Percentiles rank a stretch among this genome's conserved stretches.
Evolutionary conservation across 2,329 filamentous ascomycete genomes (phyloP).

Genomic region (Monosporascus cannonballus): DNA sequence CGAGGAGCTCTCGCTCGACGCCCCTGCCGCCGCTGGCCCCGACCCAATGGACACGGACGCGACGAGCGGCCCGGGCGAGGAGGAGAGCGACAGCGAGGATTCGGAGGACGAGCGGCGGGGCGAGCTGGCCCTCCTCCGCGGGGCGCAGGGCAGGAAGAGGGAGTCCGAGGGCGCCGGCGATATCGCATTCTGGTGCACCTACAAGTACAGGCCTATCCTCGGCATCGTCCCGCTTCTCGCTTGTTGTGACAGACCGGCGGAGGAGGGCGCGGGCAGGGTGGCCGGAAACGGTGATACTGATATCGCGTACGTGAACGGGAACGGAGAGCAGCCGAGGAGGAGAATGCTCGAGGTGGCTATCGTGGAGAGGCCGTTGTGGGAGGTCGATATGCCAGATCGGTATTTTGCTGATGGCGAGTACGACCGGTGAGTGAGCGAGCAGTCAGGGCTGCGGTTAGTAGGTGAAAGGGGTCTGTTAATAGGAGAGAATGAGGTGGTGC

Average conservation of each 20-base stretch:
- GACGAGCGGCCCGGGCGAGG: conserved; percentile 16
- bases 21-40: conserved; percentile 10
- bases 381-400: conserved; percentile 68
- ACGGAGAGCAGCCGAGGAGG: conserved; percentile 4
- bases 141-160: conserved; percentile 20
- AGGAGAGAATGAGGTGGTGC: too few relatives aligned
- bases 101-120: conserved; percentile 28
- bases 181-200: conserved; percentile 66
- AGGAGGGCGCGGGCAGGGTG: too few relatives aligned
- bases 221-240: conserved; percentile 50
- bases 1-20: conserved; percentile 22
- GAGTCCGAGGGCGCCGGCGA: conserved; percentile 12
- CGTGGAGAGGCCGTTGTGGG: conserved; percentile 80
- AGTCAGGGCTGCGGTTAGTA: too few relatives aligned
- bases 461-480: too few relatives aligned
- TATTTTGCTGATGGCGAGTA: conserved; percentile 57
- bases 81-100: conserved; percentile 27
- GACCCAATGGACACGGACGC: conserved; percentile 26
- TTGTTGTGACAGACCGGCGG: too few relatives aligned
- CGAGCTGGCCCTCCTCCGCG: conserved; percentile 24
- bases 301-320: conserved; percentile 16
- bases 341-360: conserved; percentile 70
- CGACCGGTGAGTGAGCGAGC: conserved; percentile 30
- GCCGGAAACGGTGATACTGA: conserved; percentile 21
- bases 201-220: conserved; percentile 91